phyloP scores from a whole-genome alignment of 345 rosid species.

The Syzygium jambos region DNA sequence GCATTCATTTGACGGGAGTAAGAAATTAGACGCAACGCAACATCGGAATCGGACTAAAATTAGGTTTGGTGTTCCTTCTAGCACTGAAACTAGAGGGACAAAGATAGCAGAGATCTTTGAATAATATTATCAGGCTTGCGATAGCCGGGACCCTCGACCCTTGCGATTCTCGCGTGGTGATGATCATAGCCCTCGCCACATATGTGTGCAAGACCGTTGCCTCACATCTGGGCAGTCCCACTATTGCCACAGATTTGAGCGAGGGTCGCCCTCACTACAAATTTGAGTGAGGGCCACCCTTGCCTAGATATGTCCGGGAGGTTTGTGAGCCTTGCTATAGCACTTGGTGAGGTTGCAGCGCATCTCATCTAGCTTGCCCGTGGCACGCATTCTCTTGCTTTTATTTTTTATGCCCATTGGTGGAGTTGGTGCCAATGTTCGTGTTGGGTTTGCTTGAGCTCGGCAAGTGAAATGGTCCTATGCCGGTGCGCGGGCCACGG shows the following conservation, averaged over 20 bases:
- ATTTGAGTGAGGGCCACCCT: not conserved
- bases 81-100: not conserved
- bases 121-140: too few relatives aligned
- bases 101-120: accelerated
- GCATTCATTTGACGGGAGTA: accelerated
- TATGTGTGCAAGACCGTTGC: not conserved
- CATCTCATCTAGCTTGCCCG: not conserved
- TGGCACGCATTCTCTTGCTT: accelerated
- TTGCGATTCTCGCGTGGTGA: not conserved
- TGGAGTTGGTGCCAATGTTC: not conserved
- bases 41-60: not conserved
- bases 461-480: not conserved
- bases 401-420: not conserved
- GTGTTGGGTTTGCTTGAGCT: not conserved
- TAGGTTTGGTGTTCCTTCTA: not conserved
- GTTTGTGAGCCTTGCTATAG: not conserved
- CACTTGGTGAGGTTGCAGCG: not conserved
- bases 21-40: not conserved
- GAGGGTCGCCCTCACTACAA: not conserved
- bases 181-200: not conserved
- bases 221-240: not conserved
- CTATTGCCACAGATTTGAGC: not conserved
- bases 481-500: not conserved
- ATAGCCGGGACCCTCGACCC: not conserved
- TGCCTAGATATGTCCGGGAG: not conserved